Evolutionary conservation across 495 filamentous ascomycete species (phyloP), one percentile per base, ranked within the genome.

Genomic region (Xylaria nigripes): DNA sequence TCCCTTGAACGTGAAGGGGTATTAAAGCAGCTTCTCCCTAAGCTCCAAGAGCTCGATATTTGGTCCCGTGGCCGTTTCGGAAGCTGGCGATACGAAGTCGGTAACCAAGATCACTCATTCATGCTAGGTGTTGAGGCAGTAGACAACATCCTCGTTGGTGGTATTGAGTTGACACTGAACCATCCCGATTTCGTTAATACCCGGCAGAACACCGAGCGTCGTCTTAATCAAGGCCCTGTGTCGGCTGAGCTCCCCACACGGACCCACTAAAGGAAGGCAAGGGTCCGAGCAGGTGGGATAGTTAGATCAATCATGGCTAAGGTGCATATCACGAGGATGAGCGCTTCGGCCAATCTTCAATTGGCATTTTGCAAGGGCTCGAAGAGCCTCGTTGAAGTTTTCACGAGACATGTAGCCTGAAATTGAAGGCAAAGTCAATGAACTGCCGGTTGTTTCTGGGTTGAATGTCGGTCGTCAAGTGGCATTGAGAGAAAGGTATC

Each of bases 181-280:
- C 95, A 97, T 74, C 94, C 94, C 43, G 94, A 99, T 74, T 96
- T 97, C 69, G 92, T 99, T 75, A 99, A 99, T 75, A 76, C 80
- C 48, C 79, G 93, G 61, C 72, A 85, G 64, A 98, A 98, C 76
- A 83, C 75, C 8, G 93, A 98, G 82, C 80, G 93, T 59, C 79
- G 91, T 49, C 80, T 98, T 58, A 78, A 86, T 29, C 90, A 96
- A 59, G 85, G 86, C 6, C 60, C 61, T 24, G 56, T 72, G 21
- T 51, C 68, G 6, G 61, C 68, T 53, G 62, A 59, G 43, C 38
- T 50, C 32, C 61, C 32, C 66, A 70, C 59, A 46, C 64, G 12
- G 56, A 65, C 53, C 7, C 70, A 71, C 47, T 61, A 63, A 15
- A n/a, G n/a, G n/a, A 36, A 40, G 36, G n/a, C 36, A 16, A 9